Conservation (phyloP, 495 filamentous ascomycete genomes). For the Aspergillus cavernicola region DNA sequence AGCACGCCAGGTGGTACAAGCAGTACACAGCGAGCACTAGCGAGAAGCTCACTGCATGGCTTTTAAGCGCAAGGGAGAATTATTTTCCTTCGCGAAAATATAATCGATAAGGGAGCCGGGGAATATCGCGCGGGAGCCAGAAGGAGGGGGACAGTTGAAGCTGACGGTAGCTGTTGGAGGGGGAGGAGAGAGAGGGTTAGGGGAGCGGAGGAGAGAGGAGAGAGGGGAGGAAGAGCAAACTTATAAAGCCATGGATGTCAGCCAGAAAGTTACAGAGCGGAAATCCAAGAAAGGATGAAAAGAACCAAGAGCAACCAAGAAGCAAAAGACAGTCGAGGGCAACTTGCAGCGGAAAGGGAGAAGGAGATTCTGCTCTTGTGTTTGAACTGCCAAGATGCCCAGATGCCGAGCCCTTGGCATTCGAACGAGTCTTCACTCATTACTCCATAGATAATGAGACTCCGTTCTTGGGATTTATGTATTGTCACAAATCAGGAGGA, state of each 20-base stretch:
- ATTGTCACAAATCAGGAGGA: no score
- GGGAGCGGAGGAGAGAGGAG: constrained; percentile 13
- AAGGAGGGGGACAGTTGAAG: constrained; percentile 8
- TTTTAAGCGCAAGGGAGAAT: constrained; percentile 27
- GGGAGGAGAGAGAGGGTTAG: constrained; percentile 12
- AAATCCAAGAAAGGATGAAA: constrained; percentile 29
- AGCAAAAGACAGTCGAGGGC: constrained; percentile 14
- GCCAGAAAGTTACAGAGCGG: constrained; percentile 26
- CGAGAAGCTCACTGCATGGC: constrained; percentile 39
- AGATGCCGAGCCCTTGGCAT: constrained; percentile 47
- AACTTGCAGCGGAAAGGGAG: constrained; percentile 26
- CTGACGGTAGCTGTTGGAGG: not conserved
- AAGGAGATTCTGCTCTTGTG: constrained; percentile 23
- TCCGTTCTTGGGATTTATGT: no score
- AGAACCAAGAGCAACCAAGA: constrained; percentile 22
- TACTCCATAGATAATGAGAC: not conserved
- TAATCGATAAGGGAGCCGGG: constrained; percentile 11
- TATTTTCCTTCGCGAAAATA: constrained; percentile 12
- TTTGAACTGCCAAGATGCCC: constrained; percentile 42
- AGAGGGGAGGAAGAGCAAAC: constrained; percentile 15
- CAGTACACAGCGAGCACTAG: constrained; percentile 34
- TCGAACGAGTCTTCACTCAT: not conserved
- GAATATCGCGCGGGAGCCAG: no score
- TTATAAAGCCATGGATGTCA: constrained; percentile 30
- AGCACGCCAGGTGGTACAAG: constrained; percentile 33